phyloP scores from a whole-genome alignment of 805 yeast genomes.

The Cyberlindnera euphorbiae region DNA sequence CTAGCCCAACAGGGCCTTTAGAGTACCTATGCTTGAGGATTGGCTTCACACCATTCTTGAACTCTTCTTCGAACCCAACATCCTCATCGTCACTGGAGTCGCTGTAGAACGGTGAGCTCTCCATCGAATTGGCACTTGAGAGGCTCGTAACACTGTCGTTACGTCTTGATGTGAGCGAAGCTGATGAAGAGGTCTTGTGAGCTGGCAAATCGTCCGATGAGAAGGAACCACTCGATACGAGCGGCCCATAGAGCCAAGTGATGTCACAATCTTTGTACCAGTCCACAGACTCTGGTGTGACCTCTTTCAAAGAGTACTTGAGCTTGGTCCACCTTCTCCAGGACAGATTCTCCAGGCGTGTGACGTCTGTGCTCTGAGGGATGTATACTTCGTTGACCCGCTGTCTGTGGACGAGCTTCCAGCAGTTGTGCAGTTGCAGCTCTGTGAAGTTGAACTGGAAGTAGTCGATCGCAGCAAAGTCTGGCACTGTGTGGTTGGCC shows the following conservation, averaged over 20 bases:
- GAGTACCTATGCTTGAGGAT: slow-evolving; percentile 18
- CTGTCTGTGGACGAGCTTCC: slow-evolving; percentile 35
- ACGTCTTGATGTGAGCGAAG: slow-evolving; percentile 1
- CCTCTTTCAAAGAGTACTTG: slow-evolving; percentile 49
- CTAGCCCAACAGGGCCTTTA: slow-evolving; percentile 10
- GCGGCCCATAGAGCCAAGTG: slow-evolving; percentile 94
- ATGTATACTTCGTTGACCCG: slow-evolving; percentile 24
- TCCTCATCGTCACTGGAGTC: slow-evolving; percentile 14
- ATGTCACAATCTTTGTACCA: slow-evolving; percentile 96
- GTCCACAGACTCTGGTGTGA: slow-evolving; percentile 79
- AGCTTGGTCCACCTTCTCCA: slow-evolving; percentile 97
- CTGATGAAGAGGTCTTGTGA: background rate
- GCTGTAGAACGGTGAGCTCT: slow-evolving; percentile 13
- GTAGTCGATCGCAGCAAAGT: slow-evolving; percentile 34
- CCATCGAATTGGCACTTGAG: slow-evolving; percentile 6
- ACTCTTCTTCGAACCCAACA: slow-evolving; percentile 2
- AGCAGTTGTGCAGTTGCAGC: slow-evolving; percentile 34
- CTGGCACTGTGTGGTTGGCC: slow-evolving; percentile 1
- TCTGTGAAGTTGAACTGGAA: slow-evolving; percentile 34
- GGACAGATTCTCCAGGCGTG: slow-evolving; percentile 71
- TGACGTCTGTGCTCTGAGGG: slow-evolving; percentile 31
- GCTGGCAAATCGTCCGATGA: slow-evolving; percentile 12
- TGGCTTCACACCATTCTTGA: slow-evolving; percentile 13
- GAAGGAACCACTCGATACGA: slow-evolving; percentile 10
- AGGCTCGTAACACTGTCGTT: slow-evolving; percentile 10